Evolutionary conservation across 495 filamentous ascomycete genomes (phyloP).

Genomic region (Umbilicaria muhlenbergii): DNA sequence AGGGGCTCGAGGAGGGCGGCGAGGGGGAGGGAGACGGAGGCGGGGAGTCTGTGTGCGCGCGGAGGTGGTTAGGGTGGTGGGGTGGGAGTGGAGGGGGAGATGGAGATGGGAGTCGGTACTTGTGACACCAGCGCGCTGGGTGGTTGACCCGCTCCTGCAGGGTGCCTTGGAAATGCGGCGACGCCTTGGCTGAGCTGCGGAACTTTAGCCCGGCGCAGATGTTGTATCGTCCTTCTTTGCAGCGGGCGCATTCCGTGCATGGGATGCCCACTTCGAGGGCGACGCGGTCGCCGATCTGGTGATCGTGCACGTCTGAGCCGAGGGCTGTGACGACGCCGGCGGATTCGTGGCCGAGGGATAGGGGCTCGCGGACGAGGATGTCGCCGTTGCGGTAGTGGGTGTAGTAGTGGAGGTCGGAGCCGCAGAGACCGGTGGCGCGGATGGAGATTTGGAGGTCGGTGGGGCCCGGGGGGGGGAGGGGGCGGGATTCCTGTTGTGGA

Average conservation of each 20-base stretch:
- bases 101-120: too few species aligned
- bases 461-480: conserved; percentile 25
- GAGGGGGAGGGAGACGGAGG: conserved; percentile 41
- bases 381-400: conserved; percentile 72
- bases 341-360: conserved; percentile 69
- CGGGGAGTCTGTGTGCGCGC: conserved; percentile 40
- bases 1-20: conserved; percentile 71
- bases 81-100: background rate
- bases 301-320: conserved; percentile 28
- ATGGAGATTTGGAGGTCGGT: conserved; percentile 60
- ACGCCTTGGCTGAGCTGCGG: conserved; percentile 59
- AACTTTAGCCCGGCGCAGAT: conserved; percentile 72
- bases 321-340: conserved; percentile 52
- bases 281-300: conserved; percentile 51
- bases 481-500: conserved; percentile 25
- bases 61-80: conserved; percentile 9
- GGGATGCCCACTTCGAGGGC: conserved; percentile 72
- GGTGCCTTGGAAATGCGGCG: conserved; percentile 70
- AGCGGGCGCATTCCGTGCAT: conserved; percentile 54
- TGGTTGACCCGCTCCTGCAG: conserved; percentile 68
- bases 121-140: conserved; percentile 51
- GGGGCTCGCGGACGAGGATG: conserved; percentile 54
- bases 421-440: conserved; percentile 64
- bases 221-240: conserved; percentile 59
- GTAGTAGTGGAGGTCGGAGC: conserved; percentile 77